These are phyloP conservation scores for Balansia obtecta DNA, from an alignment of 2,329 filamentous ascomycete species.

Conservation along the genomic window DNA sequence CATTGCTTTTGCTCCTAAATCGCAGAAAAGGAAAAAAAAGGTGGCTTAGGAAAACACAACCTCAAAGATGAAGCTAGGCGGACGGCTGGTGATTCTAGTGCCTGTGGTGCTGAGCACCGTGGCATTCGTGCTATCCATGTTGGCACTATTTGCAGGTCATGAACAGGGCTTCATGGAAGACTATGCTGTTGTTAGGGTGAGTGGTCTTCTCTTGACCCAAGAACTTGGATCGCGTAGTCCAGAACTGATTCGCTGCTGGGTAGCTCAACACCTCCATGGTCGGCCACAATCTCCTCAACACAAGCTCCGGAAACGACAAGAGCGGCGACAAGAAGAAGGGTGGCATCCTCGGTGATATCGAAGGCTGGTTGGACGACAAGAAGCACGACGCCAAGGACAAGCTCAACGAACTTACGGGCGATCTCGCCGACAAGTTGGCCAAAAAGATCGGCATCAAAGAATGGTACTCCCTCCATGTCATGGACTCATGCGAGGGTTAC, in stretches of 20 bases:
- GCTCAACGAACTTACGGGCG: slow-evolving; percentile 27
- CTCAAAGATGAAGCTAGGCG: slow-evolving; percentile 3
- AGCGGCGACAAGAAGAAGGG: slow-evolving; percentile 13
- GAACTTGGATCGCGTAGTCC: not conserved
- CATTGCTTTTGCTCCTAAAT: not conserved
- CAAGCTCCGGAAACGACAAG: slow-evolving; percentile 14
- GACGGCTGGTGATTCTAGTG: slow-evolving; percentile 18
- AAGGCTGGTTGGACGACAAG: slow-evolving; percentile 18
- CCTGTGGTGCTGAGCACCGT: slow-evolving; percentile 25
- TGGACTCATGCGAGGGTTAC: slow-evolving; percentile 33
- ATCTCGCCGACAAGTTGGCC: slow-evolving; percentile 27
- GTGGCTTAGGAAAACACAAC: not conserved
- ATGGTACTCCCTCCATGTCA: slow-evolving; percentile 40
- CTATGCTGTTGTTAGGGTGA: slow-evolving; percentile 27
- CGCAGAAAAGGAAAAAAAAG: not conserved
- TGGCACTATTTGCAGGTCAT: slow-evolving; percentile 28
- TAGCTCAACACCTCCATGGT: slow-evolving; percentile 28
- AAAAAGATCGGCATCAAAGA: slow-evolving; percentile 33
- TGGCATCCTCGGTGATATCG: slow-evolving; percentile 17
- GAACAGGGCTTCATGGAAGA: slow-evolving; percentile 31
- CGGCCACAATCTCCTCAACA: slow-evolving; percentile 21
- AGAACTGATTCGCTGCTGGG: not conserved
- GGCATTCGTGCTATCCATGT: slow-evolving; percentile 25
- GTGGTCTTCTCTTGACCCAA: slow-evolving; percentile 2
- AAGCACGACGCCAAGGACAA: slow-evolving; percentile 23